phyloP scores from a whole-genome alignment of 139 green algal species.

The Chlorella sp. region DNA sequence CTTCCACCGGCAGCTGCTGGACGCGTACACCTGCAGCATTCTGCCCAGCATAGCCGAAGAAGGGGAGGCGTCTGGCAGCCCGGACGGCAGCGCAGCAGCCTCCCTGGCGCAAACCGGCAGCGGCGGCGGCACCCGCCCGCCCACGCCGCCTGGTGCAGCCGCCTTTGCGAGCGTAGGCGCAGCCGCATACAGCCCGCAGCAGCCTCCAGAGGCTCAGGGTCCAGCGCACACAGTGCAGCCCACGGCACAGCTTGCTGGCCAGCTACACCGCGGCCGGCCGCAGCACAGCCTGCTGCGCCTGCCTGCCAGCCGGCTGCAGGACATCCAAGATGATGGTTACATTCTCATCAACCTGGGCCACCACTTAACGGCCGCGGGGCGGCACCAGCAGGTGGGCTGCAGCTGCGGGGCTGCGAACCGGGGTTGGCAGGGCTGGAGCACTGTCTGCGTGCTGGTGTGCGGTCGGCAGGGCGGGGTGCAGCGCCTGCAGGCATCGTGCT shows the following conservation, averaged over 20 bases:
- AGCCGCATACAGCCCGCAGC: constrained; percentile 8
- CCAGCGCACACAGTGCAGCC: neutral
- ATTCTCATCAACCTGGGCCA: constrained; percentile 76
- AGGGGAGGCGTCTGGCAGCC: neutral
- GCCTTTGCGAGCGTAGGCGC: neutral
- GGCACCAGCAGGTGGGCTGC: constrained; percentile 1
- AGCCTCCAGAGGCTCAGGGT: neutral
- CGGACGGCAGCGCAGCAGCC: neutral
- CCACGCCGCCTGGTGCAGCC: too few species aligned
- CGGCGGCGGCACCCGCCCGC: neutral
- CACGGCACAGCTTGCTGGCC: neutral
- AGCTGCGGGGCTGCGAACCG: too few species aligned
- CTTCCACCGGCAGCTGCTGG: constrained; percentile 49
- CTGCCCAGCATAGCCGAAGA: constrained; percentile 5
- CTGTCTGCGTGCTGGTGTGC: too few species aligned
- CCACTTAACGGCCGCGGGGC: constrained; percentile 68
- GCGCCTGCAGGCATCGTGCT: too few species aligned
- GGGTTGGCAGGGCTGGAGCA: too few species aligned
- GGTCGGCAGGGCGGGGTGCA: too few species aligned
- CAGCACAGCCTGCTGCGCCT: neutral
- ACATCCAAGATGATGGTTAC: constrained; percentile 78
- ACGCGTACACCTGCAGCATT: neutral
- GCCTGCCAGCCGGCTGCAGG: constrained; percentile 14
- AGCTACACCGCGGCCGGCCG: neutral
- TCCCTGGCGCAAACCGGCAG: neutral